Conservation (phyloP, 441 rosid genomes). For the Brassica balearica region DNA sequence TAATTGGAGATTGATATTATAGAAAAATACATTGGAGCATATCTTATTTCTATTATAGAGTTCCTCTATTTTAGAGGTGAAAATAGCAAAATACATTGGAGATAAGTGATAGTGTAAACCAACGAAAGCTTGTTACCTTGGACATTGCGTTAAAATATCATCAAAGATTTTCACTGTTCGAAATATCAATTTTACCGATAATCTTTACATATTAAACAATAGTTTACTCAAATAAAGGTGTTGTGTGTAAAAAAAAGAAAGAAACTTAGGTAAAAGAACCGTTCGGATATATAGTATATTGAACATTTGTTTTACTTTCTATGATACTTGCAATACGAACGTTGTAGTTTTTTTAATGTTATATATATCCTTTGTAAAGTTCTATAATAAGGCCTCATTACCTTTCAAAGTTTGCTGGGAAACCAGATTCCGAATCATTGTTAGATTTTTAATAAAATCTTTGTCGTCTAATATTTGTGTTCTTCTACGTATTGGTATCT, state of each 20-base stretch:
- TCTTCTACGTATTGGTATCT: slow-evolving; percentile 29
- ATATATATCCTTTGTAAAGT: neutral
- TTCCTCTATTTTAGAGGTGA: too few species aligned
- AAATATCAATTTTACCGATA: neutral
- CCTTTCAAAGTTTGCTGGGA: slow-evolving; percentile 12
- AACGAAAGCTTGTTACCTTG: neutral
- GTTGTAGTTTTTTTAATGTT: neutral
- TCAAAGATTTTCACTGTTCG: neutral
- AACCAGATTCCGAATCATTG: slow-evolving; percentile 35
- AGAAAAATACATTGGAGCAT: too few species aligned
- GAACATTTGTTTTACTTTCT: neutral
- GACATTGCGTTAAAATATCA: neutral
- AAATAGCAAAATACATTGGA: too few species aligned
- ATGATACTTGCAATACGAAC: neutral
- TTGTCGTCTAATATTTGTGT: slow-evolving; percentile 38
- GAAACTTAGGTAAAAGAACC: neutral
- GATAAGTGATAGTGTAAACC: neutral
- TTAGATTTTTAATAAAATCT: slow-evolving; percentile 30
- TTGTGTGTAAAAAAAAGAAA: neutral
- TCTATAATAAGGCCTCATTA: neutral
- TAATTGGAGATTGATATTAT: too few species aligned
- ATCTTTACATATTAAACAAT: neutral
- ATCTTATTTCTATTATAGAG: too few species aligned
- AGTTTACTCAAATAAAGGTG: neutral
- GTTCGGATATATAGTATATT: neutral